Base-by-base conservation (phyloP, 345 rosid genomes). In the Trapa incisa region DNA sequence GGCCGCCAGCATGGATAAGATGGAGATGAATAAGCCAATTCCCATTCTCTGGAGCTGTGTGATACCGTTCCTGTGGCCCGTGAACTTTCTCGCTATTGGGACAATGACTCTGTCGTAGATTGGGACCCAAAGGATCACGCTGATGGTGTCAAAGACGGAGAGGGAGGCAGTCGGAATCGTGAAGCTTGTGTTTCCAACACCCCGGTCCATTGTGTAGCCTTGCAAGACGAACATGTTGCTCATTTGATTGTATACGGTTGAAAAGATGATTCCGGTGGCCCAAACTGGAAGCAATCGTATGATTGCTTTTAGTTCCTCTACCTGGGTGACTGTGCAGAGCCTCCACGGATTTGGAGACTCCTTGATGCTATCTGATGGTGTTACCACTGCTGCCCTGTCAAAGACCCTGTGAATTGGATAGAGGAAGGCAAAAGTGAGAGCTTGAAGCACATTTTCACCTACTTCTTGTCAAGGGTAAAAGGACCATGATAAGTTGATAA, bases 1-100 rank as follows among this genome's bases (percentile, higher is more conserved):
- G 3, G 48, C 80, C 5, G 74, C 73, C 64, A 75, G 37, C 82
- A 81, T 81, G 42, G 81, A 70, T 7, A 79, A 76, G 57, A 81
- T 68, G 41, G 85, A 81, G 45, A 81, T 74, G 65, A 81, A 41
- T 6, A 79, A 77, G 52, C 85, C 82, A 41, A 75, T 77, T 61
- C 79, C 82, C 74, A 81, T 81, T 39, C 82, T 73, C 52, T 81
- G 85, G 50, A 81, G 77, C 67, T 81, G 80, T 35, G 79, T 70
- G 6, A 76, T 11, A 13, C 48, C 48, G 48, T 45, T 45, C 48
- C 11, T 45, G 48, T 45, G 75, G 4, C 80, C 79, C 2, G 80
- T 79, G 68, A 68, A 45, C 65, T 67, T 68, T 45, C 80, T 74
- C 7, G 77, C 72, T 13, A 67, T 50, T 37, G 82, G 82, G 11